phyloP scores from a whole-genome alignment of 139 green algal species.

The Coccomyxa sp. region DNA sequence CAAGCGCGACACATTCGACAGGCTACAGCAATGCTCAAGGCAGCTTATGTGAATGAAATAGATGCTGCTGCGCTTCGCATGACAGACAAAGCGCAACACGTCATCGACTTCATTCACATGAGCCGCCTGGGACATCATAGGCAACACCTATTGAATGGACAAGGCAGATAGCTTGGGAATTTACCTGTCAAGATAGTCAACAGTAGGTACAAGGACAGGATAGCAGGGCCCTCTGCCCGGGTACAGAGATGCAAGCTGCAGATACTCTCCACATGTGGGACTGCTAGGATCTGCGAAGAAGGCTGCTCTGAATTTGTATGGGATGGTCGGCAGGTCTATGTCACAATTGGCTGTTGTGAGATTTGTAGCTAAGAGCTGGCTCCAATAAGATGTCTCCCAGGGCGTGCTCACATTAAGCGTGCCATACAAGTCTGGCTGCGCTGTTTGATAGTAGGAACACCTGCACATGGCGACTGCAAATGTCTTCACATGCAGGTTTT shows the following conservation, averaged over 20 bases:
- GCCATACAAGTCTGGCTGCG: slow-evolving; percentile 43
- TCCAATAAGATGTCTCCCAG: slow-evolving; percentile 34
- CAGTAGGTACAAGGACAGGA: slow-evolving; percentile 48
- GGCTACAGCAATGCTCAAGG: background rate
- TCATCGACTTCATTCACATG: no score
- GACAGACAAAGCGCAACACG: no score
- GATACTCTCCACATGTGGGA: slow-evolving; percentile 38
- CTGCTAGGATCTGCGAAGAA: slow-evolving; percentile 13
- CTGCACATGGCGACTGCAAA: slow-evolving; percentile 27
- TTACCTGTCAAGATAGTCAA: slow-evolving; percentile 58
- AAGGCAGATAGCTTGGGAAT: background rate
- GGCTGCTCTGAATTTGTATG: slow-evolving; percentile 5
- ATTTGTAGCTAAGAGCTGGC: slow-evolving; percentile 15
- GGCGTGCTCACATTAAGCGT: slow-evolving; percentile 15
- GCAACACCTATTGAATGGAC: background rate
- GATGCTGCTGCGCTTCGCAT: no score
- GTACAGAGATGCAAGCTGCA: slow-evolving; percentile 48
- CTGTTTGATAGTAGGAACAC: slow-evolving; percentile 59
- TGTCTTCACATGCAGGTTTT: no score
- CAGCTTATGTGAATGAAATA: background rate
- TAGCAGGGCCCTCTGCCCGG: slow-evolving; percentile 68
- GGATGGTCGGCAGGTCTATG: background rate
- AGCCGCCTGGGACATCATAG: no score
- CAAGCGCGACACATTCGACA: no score
- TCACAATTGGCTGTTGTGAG: background rate